Conservation (phyloP, 495 filamentous ascomycete species). For the Corynascus novoguineensis region DNA sequence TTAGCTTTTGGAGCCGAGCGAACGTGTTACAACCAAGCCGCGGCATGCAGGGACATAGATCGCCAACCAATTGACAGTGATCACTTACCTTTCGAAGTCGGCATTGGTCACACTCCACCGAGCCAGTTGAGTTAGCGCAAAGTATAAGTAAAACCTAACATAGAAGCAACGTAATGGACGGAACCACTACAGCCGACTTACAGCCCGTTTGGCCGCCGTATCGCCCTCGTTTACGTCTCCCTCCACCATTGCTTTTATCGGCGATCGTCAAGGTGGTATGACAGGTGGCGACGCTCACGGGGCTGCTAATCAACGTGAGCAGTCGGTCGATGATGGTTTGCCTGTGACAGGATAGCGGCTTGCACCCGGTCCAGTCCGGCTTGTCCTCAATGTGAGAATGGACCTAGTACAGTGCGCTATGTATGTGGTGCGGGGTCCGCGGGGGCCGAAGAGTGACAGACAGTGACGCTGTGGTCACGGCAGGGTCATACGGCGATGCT, state of each 20-base stretch:
- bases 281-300: not conserved
- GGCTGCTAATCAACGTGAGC: not conserved
- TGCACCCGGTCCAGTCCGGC: not conserved
- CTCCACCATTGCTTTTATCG: slow-evolving; percentile 1
- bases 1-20: slow-evolving; percentile 18
- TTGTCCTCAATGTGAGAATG: not conserved
- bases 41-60: not conserved
- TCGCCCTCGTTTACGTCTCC: slow-evolving; percentile 2
- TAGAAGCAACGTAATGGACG: not conserved
- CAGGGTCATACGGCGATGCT: no score
- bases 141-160: not conserved
- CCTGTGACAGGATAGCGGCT: not conserved
- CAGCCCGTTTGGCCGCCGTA: slow-evolving; percentile 5
- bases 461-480: no score
- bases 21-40: not conserved
- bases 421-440: not conserved
- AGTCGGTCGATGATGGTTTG: not conserved
- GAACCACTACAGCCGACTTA: not conserved
- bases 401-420: not conserved
- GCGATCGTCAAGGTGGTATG: not conserved
- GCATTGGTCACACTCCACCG: slow-evolving; percentile 32
- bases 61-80: not conserved
- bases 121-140: slow-evolving; percentile 16
- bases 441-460: not conserved
- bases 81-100: slow-evolving; percentile 29